phyloP scores from a whole-genome alignment of 306 rosid genomes.

The Cucumis melo region DNA sequence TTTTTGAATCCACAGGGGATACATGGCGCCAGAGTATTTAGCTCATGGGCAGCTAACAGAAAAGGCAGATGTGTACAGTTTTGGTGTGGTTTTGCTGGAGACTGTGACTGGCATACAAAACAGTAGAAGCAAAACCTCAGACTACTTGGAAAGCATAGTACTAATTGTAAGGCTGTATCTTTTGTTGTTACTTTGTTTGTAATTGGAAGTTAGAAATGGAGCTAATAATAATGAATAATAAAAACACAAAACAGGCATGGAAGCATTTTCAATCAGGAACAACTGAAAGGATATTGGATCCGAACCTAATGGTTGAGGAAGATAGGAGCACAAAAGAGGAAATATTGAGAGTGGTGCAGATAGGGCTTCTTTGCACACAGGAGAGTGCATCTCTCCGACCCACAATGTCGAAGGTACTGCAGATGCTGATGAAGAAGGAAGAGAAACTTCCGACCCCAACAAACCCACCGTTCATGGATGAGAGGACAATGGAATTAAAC shows the following conservation, averaged over 20 bases:
- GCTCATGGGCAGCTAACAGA: slow-evolving; percentile 93
- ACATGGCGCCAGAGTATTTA: slow-evolving; percentile 93
- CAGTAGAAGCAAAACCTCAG: slow-evolving; percentile 59
- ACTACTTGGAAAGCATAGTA: slow-evolving; percentile 60
- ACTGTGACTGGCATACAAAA: slow-evolving; percentile 58
- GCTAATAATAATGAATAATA: too few species aligned
- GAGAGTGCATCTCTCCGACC: slow-evolving; percentile 62
- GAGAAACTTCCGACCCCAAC: slow-evolving; percentile 55
- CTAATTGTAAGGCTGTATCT: slow-evolving; percentile 26
- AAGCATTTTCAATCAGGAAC: slow-evolving; percentile 57
- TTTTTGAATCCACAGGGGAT: slow-evolving; percentile 41
- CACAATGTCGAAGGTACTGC: slow-evolving; percentile 57
- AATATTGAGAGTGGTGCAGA: slow-evolving; percentile 53
- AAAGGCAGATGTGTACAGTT: slow-evolving; percentile 78
- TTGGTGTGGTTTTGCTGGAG: slow-evolving; percentile 70
- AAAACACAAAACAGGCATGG: slow-evolving; percentile 44
- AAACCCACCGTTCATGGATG: slow-evolving; percentile 81
- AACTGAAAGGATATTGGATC: slow-evolving; percentile 44
- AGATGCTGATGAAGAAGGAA: slow-evolving; percentile 61
- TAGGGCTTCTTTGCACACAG: slow-evolving; percentile 85
- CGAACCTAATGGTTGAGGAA: slow-evolving; percentile 38
- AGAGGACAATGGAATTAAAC: slow-evolving; percentile 67
- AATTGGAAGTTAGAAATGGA: background rate
- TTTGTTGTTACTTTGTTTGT: background rate
- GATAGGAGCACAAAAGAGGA: slow-evolving; percentile 22